These are phyloP conservation scores for Candida namnaoensis DNA, from an alignment of 805 yeast genomes.

Conservation along the genomic window DNA sequence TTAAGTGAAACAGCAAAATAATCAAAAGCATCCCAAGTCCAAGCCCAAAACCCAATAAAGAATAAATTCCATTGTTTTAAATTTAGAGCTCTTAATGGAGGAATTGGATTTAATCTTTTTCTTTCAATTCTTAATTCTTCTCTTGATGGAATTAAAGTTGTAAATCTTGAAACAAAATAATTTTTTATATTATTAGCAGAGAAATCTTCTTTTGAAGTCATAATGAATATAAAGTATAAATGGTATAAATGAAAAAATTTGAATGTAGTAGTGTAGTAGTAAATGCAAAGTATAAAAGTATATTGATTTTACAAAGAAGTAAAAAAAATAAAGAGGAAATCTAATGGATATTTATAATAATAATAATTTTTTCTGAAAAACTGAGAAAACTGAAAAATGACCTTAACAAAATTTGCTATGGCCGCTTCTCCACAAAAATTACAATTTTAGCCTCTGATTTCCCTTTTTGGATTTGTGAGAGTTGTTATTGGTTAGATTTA, in stretches of 20 bases:
- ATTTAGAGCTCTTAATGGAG: constrained; percentile 39
- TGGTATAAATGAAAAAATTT: too few species aligned
- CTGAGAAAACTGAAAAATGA: too few species aligned
- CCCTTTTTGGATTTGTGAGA: neutral
- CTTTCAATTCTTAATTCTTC: constrained; percentile 26
- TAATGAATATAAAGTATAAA: too few species aligned
- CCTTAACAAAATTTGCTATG: too few species aligned
- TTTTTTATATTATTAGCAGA: neutral
- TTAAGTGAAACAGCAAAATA: constrained; percentile 50
- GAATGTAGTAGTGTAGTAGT: too few species aligned
- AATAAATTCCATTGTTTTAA: constrained; percentile 48
- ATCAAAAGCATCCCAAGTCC: constrained; percentile 65
- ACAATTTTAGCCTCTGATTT: neutral
- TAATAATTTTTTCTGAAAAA: too few species aligned
- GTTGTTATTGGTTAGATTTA: too few species aligned
- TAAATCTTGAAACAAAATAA: constrained; percentile 36
- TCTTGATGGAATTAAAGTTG: constrained; percentile 40
- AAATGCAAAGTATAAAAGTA: too few species aligned
- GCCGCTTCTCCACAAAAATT: too few species aligned
- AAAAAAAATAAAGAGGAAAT: too few species aligned
- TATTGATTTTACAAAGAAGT: too few species aligned
- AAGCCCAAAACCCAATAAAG: constrained; percentile 41
- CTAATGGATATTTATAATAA: too few species aligned
- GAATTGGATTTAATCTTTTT: constrained; percentile 52
- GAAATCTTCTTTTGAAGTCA: neutral